Evolutionary conservation across 768 basidiomycete species (phyloP), one percentile per base, ranked within the genome.

Genomic region (Steccherinum ochraceum): DNA sequence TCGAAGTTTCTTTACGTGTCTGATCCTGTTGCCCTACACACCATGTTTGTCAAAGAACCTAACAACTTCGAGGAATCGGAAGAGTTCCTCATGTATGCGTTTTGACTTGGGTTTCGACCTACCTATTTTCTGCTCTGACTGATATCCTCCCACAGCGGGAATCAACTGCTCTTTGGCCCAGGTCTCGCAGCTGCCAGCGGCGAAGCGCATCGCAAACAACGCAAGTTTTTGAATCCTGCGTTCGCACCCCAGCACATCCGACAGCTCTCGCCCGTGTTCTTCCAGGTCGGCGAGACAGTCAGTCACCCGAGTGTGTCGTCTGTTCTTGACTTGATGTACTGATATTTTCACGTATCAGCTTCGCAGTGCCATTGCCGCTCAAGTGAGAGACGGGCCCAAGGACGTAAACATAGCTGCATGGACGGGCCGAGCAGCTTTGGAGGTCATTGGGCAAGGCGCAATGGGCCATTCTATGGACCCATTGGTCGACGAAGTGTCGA

Each of bases 401-500:
- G 63, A 61, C n/a, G 26, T 64, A 20, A 56, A 64, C 51, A 40
- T 64, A 25, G 5, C 60, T 4, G 24, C 41, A 16, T 64, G 63
- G 63, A 60, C 58, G 55, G 52, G 52, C 21, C 63, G 63, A 21
- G 49, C 58, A 2, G 63, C 63, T 5, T 55, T 64, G 21, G 63
- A 64, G 41, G 47, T 61, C 1, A 55, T 62, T 24, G 63, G 63
- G 1, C 63, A 64, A 52, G 52, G 56, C 27, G 63, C 53, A 2
- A 41, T 64, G 3, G 63, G 63, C 4, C 55, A 60, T 50, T 62
- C 59, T 2, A 57, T 62, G 48, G 63, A 64, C 30, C 58, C 59
- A 2, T 52, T 64, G 5, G 48, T 49, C 1, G 54, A 51, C 13
- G 56, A 56, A n/a, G 50, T 41, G 1, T 25, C 52, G 3, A 54